Percentiles rank a stretch among this genome's conserved stretches.
Evolutionary conservation across 768 basidiomycete species (phyloP).

Genomic region (Epithele typhae): DNA sequence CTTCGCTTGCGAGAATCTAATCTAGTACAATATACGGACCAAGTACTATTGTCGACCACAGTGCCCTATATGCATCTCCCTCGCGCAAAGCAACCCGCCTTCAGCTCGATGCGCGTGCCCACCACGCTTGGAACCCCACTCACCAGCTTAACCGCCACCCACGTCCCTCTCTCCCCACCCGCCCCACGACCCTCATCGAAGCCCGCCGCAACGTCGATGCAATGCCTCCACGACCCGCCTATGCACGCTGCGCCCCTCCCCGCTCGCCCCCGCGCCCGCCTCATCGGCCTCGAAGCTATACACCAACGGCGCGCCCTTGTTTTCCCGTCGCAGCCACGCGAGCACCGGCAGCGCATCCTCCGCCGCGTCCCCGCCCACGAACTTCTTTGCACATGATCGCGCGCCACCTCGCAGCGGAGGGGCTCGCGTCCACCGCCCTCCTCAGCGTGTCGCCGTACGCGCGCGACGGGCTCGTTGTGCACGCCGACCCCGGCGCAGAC

Average conservation of each 20-base stretch:
- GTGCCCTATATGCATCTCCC: slow-evolving; percentile 50
- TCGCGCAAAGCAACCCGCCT: too few species aligned
- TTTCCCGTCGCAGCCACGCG: slow-evolving; percentile 53
- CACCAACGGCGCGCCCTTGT: slow-evolving; percentile 75
- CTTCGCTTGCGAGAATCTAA: too few species aligned
- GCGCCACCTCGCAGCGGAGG: background rate
- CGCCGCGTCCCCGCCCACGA: slow-evolving; percentile 86
- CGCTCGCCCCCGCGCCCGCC: slow-evolving; percentile 41
- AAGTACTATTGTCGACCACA: too few species aligned
- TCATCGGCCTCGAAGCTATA: slow-evolving; percentile 88
- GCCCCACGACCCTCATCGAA: slow-evolving; percentile 54
- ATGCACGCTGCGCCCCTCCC: slow-evolving; percentile 35
- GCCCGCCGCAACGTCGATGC: slow-evolving; percentile 74
- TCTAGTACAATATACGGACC: too few species aligned
- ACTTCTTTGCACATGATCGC: slow-evolving; percentile 40
- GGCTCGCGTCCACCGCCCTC: background rate
- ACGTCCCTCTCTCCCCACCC: slow-evolving; percentile 51
- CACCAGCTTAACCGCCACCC: slow-evolving; percentile 85
- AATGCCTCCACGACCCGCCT: slow-evolving; percentile 64
- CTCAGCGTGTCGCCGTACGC: background rate
- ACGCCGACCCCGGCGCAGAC: slow-evolving; percentile 14
- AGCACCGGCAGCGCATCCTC: slow-evolving; percentile 64
- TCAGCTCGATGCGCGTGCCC: slow-evolving; percentile 2
- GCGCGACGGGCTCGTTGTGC: background rate
- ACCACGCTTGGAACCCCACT: background rate